These are phyloP conservation scores for Cyberlindnera xishuangbannaensis DNA, from an alignment of 805 yeast species.

Conservation along the genomic window DNA sequence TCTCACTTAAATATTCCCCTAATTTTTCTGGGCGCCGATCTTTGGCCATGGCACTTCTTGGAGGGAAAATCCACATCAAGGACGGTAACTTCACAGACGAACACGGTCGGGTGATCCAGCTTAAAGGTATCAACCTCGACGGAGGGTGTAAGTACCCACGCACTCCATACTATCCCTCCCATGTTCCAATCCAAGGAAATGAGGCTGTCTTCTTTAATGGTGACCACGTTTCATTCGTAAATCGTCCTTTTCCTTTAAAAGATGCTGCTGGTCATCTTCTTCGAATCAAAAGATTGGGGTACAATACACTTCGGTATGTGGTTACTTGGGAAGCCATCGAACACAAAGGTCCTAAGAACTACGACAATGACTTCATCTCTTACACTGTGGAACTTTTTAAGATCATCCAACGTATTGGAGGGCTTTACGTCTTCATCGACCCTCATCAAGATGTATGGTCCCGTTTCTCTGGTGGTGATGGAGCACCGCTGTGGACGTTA, in stretches of 20 bases:
- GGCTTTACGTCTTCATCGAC: conserved; percentile 73
- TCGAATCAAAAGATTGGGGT: conserved; percentile 76
- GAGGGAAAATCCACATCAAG: conserved; percentile 5
- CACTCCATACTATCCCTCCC: conserved; percentile 41
- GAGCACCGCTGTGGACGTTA: conserved; percentile 92
- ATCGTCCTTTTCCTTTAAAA: conserved; percentile 70
- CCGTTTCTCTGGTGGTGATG: conserved; percentile 81
- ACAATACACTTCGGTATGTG: conserved; percentile 68
- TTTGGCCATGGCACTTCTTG: conserved; percentile 4
- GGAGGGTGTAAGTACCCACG: conserved; percentile 68
- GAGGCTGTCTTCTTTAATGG: conserved; percentile 57
- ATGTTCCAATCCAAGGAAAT: conserved; percentile 25
- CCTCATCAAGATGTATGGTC: conserved; percentile 97
- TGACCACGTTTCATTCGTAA: conserved; percentile 73
- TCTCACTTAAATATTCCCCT: too few relatives aligned
- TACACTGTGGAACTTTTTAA: conserved; percentile 60
- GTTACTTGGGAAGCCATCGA: conserved; percentile 92
- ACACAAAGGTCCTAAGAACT: conserved; percentile 78
- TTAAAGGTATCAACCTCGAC: conserved; percentile 81
- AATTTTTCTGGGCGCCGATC: too few relatives aligned
- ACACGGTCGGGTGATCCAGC: conserved; percentile 51
- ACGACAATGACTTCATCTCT: conserved; percentile 71
- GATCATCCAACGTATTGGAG: conserved; percentile 57
- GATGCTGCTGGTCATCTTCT: conserved; percentile 66
- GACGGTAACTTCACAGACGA: conserved; percentile 53